phyloP scores from a whole-genome alignment of 495 filamentous ascomycete species.

The Hypoxylon intermedium region DNA sequence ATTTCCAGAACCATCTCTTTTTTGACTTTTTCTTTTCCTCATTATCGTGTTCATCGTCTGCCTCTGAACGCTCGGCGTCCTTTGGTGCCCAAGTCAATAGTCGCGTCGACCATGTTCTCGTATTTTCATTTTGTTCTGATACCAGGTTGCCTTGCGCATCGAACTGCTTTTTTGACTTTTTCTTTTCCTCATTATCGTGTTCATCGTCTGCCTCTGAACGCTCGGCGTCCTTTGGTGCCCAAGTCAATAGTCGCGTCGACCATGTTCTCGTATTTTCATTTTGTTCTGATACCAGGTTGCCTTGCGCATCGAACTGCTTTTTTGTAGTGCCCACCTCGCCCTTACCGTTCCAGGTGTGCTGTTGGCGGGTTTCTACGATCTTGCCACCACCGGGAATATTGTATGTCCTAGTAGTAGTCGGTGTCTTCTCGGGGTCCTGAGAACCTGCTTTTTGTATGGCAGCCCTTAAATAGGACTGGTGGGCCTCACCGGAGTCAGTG shows the following conservation, averaged over 20 bases:
- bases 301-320: slow-evolving; percentile 22
- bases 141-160: slow-evolving; percentile 33
- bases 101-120: slow-evolving; percentile 12
- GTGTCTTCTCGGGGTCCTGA: neutral
- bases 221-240: neutral
- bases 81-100: neutral
- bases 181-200: neutral
- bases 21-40: slow-evolving; percentile 20
- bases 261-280: slow-evolving; percentile 12
- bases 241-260: slow-evolving; percentile 4
- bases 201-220: slow-evolving; percentile 2
- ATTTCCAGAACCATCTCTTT: slow-evolving; percentile 46
- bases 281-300: slow-evolving; percentile 26
- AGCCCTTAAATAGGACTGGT: too few relatives aligned
- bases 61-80: neutral
- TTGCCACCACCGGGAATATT: slow-evolving; percentile 36
- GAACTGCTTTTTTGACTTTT: slow-evolving; percentile 9
- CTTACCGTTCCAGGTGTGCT: neutral
- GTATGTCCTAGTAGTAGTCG: slow-evolving; percentile 16
- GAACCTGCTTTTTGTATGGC: too few relatives aligned
- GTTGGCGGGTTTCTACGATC: slow-evolving; percentile 22
- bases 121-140: slow-evolving; percentile 4
- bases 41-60: slow-evolving; percentile 4
- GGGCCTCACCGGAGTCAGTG: neutral
- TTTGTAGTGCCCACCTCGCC: slow-evolving; percentile 18